Evolutionary conservation across 345 rosid species (phyloP), one percentile per base, ranked within the genome.

Genomic region (Acer yangbiense): DNA sequence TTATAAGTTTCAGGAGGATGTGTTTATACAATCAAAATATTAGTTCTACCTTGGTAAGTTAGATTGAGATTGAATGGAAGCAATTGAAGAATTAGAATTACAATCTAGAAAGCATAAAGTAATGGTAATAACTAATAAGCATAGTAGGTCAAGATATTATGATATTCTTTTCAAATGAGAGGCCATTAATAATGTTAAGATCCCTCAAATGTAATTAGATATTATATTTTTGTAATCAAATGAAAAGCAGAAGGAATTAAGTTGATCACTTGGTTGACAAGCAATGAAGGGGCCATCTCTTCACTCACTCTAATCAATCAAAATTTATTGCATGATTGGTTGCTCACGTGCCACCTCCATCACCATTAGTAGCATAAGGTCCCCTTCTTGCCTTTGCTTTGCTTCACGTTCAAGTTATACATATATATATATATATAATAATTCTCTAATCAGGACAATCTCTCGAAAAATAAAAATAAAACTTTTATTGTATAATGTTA

Each of bases 261-360:
- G 41, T 61, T 62, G 21, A 65, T 78, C 21, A 57, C 81, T 79
- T 79, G 39, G 23, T 79, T 74, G 64, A 61, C 64, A 79, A 74
- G 82, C 55, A 74, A 79, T 3, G 12, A 29, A 6, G 48, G 68
- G 68, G 18, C 9, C 29, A 25, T 4, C 75, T 0, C 17, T n/a
- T 25, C 25, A 2, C 14, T 11, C 1, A 50, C 55, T 50, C 16
- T 12, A 0, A 50, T 13, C n/a, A 7, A 17, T 6, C 9, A 65
- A 41, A 52, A 23, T 71, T 12, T 0, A 18, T 6, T 17, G 74
- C 61, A 46, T 46, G 67, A 35, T 69, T 72, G 55, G 25, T 5
- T 72, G 14, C 27, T 71, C 76, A 71, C 61, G 35, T 72, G 71
- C 76, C 13, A 23, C 10, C 29, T 75, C 52, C 55, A 50, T 13